These are phyloP conservation scores for Bromus sterilis DNA, from an alignment of 176 grass and related monocot species.

Conservation along the genomic window DNA sequence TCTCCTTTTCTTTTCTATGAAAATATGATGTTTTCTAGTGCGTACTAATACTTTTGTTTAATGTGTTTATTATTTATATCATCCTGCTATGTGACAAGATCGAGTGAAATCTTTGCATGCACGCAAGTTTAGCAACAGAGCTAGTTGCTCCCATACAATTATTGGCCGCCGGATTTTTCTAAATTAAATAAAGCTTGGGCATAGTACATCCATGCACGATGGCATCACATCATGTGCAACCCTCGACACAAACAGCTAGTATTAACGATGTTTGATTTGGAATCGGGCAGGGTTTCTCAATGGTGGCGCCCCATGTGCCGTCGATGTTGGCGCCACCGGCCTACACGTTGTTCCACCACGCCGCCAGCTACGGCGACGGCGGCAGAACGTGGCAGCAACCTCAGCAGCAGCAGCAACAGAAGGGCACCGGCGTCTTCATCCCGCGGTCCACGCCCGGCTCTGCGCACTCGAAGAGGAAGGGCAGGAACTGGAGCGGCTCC, in stretches of 20 bases:
- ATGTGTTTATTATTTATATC: no score
- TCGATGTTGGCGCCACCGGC: slow-evolving; percentile 44
- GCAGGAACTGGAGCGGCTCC: slow-evolving; percentile 13
- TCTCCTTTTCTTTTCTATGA: not conserved
- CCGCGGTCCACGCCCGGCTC: slow-evolving; percentile 31
- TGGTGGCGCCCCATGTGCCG: slow-evolving; percentile 30
- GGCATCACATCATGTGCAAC: slow-evolving; percentile 17
- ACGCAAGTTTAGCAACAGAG: slow-evolving; percentile 17
- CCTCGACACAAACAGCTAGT: slow-evolving; percentile 10
- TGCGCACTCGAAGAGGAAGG: slow-evolving; percentile 17
- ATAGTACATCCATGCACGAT: slow-evolving; percentile 9
- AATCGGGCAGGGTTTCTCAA: slow-evolving; percentile 35
- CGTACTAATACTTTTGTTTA: not conserved
- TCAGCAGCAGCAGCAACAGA: slow-evolving; percentile 13
- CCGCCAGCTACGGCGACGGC: slow-evolving; percentile 28
- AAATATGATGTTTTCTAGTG: not conserved
- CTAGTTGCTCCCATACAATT: not conserved
- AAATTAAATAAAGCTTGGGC: not conserved
- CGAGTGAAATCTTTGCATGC: slow-evolving; percentile 9
- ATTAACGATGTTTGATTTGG: not conserved
- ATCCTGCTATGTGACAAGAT: not conserved
- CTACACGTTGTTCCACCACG: slow-evolving; percentile 45
- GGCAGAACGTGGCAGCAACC: not conserved
- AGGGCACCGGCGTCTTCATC: slow-evolving; percentile 68
- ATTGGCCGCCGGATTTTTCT: not conserved